Evolutionary conservation across 73 alveolate genomes (phyloP).

Genomic region (Tetrahymena thermophila): DNA sequence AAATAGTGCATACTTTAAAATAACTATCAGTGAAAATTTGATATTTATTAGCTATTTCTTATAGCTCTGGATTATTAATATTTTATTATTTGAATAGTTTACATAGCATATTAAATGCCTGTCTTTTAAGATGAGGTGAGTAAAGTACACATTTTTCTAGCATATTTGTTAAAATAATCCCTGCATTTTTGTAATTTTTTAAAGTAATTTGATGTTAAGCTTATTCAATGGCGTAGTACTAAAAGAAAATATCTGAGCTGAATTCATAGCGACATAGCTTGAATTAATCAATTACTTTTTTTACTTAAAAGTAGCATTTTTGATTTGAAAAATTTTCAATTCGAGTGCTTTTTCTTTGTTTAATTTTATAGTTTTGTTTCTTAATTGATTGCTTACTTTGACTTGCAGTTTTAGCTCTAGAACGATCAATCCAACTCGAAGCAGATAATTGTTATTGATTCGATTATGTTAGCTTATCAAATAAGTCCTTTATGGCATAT

Average conservation of each 20-base stretch:
- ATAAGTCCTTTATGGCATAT: too few species aligned
- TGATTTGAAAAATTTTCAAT: too few species aligned
- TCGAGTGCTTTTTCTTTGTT: background rate
- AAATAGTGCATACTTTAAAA: background rate
- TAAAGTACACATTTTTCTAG: background rate
- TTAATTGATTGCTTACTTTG: too few species aligned
- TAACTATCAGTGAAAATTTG: background rate
- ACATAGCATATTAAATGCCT: too few species aligned
- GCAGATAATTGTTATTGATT: too few species aligned
- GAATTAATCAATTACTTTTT: too few species aligned
- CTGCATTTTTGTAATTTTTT: background rate
- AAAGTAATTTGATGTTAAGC: background rate
- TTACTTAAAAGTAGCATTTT: background rate
- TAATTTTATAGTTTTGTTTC: too few species aligned
- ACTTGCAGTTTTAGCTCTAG: too few species aligned
- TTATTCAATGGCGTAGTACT: background rate
- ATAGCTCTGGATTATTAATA: background rate
- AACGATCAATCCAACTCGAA: too few species aligned
- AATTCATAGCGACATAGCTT: background rate
- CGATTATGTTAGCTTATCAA: too few species aligned
- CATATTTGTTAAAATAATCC: background rate
- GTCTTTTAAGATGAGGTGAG: background rate
- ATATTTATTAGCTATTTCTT: too few species aligned
- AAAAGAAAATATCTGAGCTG: background rate
- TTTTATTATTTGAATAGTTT: too few species aligned